phyloP scores from a whole-genome alignment of 202 grass and related monocot genomes.

The Dendrocalamus latiflorus region DNA sequence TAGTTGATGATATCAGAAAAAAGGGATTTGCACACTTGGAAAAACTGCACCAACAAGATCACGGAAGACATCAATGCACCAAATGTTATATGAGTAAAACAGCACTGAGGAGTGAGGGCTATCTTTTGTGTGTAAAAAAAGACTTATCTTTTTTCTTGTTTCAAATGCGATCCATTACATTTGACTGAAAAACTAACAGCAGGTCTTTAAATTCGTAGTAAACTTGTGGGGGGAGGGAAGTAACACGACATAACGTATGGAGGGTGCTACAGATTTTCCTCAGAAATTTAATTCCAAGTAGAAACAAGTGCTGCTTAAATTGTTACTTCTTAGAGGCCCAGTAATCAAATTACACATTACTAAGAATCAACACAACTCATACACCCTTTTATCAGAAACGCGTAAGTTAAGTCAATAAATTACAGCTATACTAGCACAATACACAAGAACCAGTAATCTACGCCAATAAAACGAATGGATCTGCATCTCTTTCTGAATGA shows the following conservation, averaged over 20 bases:
- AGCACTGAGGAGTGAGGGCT: too few species aligned
- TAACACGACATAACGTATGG: too few species aligned
- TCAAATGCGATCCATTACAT: too few species aligned
- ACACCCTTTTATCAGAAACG: neutral
- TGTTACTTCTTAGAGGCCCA: neutral
- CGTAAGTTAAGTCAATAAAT: neutral
- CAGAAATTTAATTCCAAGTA: neutral
- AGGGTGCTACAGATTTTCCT: too few species aligned
- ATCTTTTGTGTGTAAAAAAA: too few species aligned
- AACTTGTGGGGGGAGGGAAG: too few species aligned
- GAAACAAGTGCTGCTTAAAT: neutral
- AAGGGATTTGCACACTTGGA: neutral
- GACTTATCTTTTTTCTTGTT: too few species aligned
- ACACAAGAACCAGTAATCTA: constrained; percentile 2
- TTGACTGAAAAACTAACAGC: too few species aligned
- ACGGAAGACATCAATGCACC: too few species aligned
- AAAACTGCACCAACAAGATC: too few species aligned
- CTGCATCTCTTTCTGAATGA: neutral
- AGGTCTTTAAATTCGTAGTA: too few species aligned
- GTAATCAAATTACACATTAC: constrained; percentile 15
- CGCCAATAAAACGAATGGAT: neutral
- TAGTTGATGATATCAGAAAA: neutral
- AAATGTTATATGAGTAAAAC: too few species aligned
- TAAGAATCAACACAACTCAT: neutral
- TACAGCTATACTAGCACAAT: neutral